A percentile compares a stretch with the other conserved stretches of the same genome.
Evolutionary conservation across 306 rosid genomes (phyloP).

Genomic region (Cucumis melo): DNA sequence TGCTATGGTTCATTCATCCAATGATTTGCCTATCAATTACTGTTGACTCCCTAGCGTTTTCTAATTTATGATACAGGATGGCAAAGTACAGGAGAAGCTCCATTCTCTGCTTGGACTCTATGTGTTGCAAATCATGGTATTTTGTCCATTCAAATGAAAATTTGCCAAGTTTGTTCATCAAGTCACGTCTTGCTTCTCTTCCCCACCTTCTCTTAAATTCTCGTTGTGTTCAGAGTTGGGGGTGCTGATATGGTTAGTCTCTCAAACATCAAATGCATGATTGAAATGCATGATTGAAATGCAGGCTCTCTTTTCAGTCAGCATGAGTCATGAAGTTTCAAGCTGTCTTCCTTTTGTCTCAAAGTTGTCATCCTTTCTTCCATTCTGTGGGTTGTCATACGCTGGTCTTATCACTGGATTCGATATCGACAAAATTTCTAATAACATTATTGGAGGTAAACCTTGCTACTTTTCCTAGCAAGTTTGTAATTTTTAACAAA

Average conservation of each 20-base stretch:
- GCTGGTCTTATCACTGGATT: slow-evolving; percentile 45
- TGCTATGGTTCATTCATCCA: background rate
- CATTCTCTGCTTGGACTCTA: slow-evolving; percentile 60
- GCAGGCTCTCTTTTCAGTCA: slow-evolving; percentile 71
- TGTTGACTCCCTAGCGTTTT: slow-evolving; percentile 2
- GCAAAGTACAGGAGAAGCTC: slow-evolving; percentile 37
- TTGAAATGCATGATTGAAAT: slow-evolving; percentile 21
- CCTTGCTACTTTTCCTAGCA: slow-evolving; percentile 1
- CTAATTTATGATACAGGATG: slow-evolving; percentile 34
- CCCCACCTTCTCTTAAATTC: background rate
- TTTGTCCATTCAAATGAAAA: background rate
- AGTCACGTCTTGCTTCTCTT: background rate
- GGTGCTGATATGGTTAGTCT: background rate
- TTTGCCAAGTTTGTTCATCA: background rate
- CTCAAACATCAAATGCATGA: slow-evolving; percentile 9
- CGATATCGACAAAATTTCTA: slow-evolving; percentile 37
- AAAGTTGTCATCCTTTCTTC: slow-evolving; percentile 44
- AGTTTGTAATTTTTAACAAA: background rate
- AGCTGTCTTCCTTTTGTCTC: slow-evolving; percentile 28
- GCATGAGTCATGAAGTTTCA: slow-evolving; percentile 25
- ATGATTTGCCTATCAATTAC: slow-evolving; percentile 3
- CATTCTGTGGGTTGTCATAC: slow-evolving; percentile 69
- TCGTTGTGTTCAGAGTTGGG: background rate
- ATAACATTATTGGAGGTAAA: slow-evolving; percentile 41
- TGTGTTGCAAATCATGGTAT: slow-evolving; percentile 64